These are phyloP conservation scores for Sporothrix humicola DNA, from an alignment of 2,329 filamentous ascomycete genomes.

Conservation along the genomic window DNA sequence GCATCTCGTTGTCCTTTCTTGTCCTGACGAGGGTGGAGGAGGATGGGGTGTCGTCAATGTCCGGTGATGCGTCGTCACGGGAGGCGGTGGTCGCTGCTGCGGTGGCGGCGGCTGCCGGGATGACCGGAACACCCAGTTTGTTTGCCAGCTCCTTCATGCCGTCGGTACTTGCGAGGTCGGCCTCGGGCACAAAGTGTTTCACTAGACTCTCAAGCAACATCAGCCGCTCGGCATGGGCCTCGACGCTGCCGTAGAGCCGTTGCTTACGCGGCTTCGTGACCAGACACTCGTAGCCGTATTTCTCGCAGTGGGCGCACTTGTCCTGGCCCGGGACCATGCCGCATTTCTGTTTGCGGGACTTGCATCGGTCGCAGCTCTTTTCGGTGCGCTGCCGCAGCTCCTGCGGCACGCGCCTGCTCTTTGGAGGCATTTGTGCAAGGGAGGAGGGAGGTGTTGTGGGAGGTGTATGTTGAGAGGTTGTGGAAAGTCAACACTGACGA, in stretches of 20 bases:
- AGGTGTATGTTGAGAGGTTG: not conserved
- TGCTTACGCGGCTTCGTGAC: constrained; percentile 52
- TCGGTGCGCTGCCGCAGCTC: constrained; percentile 53
- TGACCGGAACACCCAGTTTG: constrained; percentile 48
- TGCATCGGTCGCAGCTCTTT: constrained; percentile 53
- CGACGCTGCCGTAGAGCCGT: constrained; percentile 50
- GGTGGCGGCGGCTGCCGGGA: not conserved
- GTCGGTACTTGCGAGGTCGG: constrained; percentile 50
- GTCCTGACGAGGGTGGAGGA: not conserved
- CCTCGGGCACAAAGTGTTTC: constrained; percentile 51
- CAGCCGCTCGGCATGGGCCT: constrained; percentile 48
- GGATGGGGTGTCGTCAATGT: not conserved
- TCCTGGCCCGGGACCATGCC: constrained; percentile 46
- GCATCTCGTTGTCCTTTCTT: constrained; percentile 41
- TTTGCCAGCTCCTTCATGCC: constrained; percentile 48
- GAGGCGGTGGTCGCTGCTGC: constrained; percentile 39
- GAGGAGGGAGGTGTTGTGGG: too few species aligned
- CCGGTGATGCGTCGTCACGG: constrained; percentile 35
- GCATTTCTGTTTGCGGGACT: constrained; percentile 54
- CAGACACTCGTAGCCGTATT: constrained; percentile 49
- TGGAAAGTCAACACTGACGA: too few species aligned
- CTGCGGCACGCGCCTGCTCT: constrained; percentile 47
- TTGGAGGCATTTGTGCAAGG: not conserved
- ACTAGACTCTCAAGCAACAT: constrained; percentile 51
- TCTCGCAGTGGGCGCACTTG: constrained; percentile 49